These are phyloP conservation scores for Thermoascus crustaceus DNA, from an alignment of 2,329 filamentous ascomycete species.

Conservation along the genomic window DNA sequence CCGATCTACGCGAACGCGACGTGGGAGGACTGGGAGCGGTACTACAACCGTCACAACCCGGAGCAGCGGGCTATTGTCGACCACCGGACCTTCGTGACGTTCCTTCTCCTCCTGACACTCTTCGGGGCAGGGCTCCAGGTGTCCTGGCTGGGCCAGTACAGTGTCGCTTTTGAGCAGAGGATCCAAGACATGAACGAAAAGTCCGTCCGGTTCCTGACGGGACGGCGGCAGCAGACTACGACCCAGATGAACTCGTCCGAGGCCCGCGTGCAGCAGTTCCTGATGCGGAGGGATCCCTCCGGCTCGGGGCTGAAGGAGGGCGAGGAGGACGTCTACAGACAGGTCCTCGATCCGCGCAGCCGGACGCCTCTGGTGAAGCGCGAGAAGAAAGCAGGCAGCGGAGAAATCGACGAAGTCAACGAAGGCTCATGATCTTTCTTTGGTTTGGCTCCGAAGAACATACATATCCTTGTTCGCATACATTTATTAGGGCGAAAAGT, in stretches of 20 bases:
- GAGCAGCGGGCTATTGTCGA: slow-evolving; percentile 53
- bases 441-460: neutral
- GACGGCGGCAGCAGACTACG: slow-evolving; percentile 44
- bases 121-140: slow-evolving; percentile 66
- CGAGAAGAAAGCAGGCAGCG: neutral
- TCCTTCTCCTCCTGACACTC: slow-evolving; percentile 62
- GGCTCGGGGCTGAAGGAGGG: slow-evolving; percentile 38
- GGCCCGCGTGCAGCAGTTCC: slow-evolving; percentile 66
- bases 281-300: slow-evolving; percentile 61
- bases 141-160: slow-evolving; percentile 57
- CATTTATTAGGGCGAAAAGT: no score
- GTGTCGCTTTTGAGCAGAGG: slow-evolving; percentile 56
- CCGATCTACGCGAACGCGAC: slow-evolving; percentile 68
- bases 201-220: slow-evolving; percentile 50
- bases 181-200: slow-evolving; percentile 58
- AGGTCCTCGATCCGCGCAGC: slow-evolving; percentile 19
- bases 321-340: slow-evolving; percentile 34
- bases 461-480: no score
- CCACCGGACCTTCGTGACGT: slow-evolving; percentile 66
- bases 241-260: slow-evolving; percentile 42
- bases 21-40: slow-evolving; percentile 95
- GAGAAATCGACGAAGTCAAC: slow-evolving; percentile 2
- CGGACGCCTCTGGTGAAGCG: neutral
- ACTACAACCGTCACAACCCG: slow-evolving; percentile 51
- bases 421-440: neutral